Evolutionary conservation across 106 monocot genomes (phyloP), one percentile per base, ranked within the genome.

Genomic region (Dioscorea alata): DNA sequence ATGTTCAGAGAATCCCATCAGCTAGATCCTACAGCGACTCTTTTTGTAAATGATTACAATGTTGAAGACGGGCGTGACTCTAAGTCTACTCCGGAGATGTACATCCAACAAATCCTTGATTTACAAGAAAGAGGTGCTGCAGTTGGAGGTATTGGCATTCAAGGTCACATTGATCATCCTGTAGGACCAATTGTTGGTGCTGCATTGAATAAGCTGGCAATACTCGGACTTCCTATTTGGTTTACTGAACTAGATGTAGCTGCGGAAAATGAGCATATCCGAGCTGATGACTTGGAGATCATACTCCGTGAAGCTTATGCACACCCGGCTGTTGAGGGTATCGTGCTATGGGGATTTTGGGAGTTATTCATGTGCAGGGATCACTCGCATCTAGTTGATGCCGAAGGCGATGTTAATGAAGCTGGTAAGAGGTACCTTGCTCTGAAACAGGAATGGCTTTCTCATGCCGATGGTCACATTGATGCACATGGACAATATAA

Each of bases 31-130:
- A 84, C 80, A 6, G 78, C 89, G 5, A 69, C 64, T 19, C 89
- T 97, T 28, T 97, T 89, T 68, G 96, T 92, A 57, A 97, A 97
- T 50, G 96, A 92, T 73, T 97, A 97, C 57, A 84, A 97, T 67
- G 90, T 97, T 0, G 89, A 92, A 83, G 96, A 92, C 70, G 86
- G 92, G 16, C 78, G 75, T 25, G 89, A 99, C 74, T 35, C 79
- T 0, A 90, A 78, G 70, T 73, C 92, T 33, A 82, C 89, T 35
- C 97, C 92, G 9, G 97, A 99, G 66, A 82, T 61, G 70, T 99
- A 85, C 66, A 69, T 87, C 25, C 63, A 85, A 12, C 97, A 99
- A 18, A 85, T 99, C 33, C 77, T 87, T 62, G 85, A 82, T 49
- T 73, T 99, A 64, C 89, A 92, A 81, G 85, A 87, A 64, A 75